A percentile compares a stretch with the other conserved stretches of the same genome.
These are phyloP conservation scores for Apiotrichum laibachii DNA, from an alignment of 1,284 basidiomycete genomes.

Conservation along the genomic window DNA sequence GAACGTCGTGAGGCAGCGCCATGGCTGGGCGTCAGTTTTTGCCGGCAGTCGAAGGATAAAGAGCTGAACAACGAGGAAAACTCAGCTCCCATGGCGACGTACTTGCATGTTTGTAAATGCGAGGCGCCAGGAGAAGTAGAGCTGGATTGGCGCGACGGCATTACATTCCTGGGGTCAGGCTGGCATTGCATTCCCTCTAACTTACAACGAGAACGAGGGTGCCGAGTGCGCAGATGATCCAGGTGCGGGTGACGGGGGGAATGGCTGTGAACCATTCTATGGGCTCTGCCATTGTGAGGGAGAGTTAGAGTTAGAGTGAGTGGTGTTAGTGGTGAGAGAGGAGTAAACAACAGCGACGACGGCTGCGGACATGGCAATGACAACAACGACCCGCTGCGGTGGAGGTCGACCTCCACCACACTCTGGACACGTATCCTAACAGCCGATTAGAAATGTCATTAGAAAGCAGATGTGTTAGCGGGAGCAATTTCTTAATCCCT, in stretches of 20 bases:
- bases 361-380: background rate
- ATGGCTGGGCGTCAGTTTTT: slow-evolving; percentile 59
- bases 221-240: slow-evolving; percentile 72
- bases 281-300: slow-evolving; percentile 29
- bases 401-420: too few relatives aligned
- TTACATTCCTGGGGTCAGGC: slow-evolving; percentile 72
- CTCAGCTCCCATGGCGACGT: too few relatives aligned
- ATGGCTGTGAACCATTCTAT: slow-evolving; percentile 71
- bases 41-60: background rate
- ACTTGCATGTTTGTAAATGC: slow-evolving; percentile 80
- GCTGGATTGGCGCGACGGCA: slow-evolving; percentile 78
- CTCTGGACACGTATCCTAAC: too few relatives aligned
- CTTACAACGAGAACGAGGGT: slow-evolving; percentile 80
- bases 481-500: too few relatives aligned
- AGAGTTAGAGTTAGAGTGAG: background rate
- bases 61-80: too few relatives aligned
- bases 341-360: background rate
- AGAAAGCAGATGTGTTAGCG: too few relatives aligned
- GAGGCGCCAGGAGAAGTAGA: slow-evolving; percentile 85
- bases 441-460: too few relatives aligned
- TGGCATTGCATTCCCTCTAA: slow-evolving; percentile 23
- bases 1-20: slow-evolving; percentile 87
- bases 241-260: slow-evolving; percentile 80
- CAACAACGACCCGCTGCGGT: too few relatives aligned
- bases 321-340: background rate